Evolutionary conservation across 208 protist species (phyloP).

Genomic region (Leishmania turanica): DNA sequence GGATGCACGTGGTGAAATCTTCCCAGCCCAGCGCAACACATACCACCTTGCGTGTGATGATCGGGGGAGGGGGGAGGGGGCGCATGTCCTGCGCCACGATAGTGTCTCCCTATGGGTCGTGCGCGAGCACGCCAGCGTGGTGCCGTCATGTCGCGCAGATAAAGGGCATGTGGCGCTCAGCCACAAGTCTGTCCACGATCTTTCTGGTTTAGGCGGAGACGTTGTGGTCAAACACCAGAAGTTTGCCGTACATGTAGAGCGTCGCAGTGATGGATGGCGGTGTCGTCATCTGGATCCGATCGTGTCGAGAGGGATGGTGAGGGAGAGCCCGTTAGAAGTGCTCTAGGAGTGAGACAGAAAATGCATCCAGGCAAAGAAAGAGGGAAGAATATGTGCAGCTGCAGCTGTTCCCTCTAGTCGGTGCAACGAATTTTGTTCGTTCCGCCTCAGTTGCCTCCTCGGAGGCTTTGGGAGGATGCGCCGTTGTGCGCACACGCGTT

Average conservation of each 20-base stretch:
- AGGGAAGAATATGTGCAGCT: too few species aligned
- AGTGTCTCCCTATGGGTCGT: slow-evolving; percentile 31
- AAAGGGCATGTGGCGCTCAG: slow-evolving; percentile 29
- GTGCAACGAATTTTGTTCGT: too few species aligned
- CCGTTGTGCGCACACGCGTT: too few species aligned
- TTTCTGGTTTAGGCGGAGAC: slow-evolving; percentile 28
- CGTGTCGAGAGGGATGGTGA: background rate
- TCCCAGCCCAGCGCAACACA: slow-evolving; percentile 15
- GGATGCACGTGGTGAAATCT: slow-evolving; percentile 41
- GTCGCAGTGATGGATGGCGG: slow-evolving; percentile 35
- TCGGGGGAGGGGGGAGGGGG: background rate
- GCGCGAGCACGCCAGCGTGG: slow-evolving; percentile 44
- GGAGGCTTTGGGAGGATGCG: too few species aligned
- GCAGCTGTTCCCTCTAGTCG: too few species aligned
- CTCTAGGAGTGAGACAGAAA: too few species aligned
- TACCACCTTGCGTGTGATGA: slow-evolving; percentile 33
- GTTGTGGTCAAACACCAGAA: slow-evolving; percentile 39
- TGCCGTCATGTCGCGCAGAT: slow-evolving; percentile 58
- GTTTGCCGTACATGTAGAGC: slow-evolving; percentile 62
- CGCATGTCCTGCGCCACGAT: slow-evolving; percentile 45
- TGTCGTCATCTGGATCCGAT: background rate
- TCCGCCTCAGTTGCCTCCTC: too few species aligned
- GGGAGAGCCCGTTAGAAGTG: background rate
- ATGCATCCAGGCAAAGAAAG: too few species aligned
- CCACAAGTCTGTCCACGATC: slow-evolving; percentile 25